Evolutionary conservation across 768 basidiomycete species (phyloP).

Genomic region (Collybia sp.): DNA sequence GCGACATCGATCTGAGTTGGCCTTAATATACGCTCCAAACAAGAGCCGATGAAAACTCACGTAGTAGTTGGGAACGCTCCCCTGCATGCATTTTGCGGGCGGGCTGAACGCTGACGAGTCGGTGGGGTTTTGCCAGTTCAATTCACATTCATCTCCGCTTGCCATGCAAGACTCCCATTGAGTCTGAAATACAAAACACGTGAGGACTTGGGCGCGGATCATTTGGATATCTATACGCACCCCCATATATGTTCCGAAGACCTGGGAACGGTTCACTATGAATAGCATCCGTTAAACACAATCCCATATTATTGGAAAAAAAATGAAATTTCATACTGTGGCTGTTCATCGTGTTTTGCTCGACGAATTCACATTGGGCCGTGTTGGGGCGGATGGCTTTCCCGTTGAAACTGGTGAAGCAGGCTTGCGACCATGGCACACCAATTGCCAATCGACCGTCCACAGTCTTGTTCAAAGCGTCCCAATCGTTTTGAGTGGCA

Average conservation of each 20-base stretch:
- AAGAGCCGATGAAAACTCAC: conserved; percentile 11
- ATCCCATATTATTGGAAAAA: not conserved
- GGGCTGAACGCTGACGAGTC: conserved; percentile 15
- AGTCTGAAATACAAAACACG: conserved; percentile 2
- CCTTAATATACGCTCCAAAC: too few relatives aligned
- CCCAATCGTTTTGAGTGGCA: conserved; percentile 2
- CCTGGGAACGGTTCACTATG: conserved; percentile 10
- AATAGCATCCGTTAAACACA: not conserved
- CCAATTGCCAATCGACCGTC: conserved; percentile 9
- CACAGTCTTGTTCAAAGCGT: conserved; percentile 9
- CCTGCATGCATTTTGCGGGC: conserved; percentile 16
- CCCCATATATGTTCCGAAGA: conserved; percentile 12
- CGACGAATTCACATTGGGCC: too few relatives aligned
- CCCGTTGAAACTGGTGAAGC: conserved; percentile 4
- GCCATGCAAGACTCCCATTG: conserved; percentile 40
- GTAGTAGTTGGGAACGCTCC: conserved; percentile 24
- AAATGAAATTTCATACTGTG: conserved; percentile 4
- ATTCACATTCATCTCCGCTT: conserved; percentile 24
- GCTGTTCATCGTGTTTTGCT: conserved; percentile 1
- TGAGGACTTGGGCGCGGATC: too few relatives aligned
- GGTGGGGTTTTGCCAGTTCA: conserved; percentile 20
- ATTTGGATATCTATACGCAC: too few relatives aligned
- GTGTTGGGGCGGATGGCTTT: too few relatives aligned
- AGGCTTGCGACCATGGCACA: conserved; percentile 9
- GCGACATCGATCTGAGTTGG: conserved; percentile 34